These are phyloP conservation scores for Magnolia kwangsiensis DNA, from an alignment of 164 flowering plant genomes.

Conservation along the genomic window DNA sequence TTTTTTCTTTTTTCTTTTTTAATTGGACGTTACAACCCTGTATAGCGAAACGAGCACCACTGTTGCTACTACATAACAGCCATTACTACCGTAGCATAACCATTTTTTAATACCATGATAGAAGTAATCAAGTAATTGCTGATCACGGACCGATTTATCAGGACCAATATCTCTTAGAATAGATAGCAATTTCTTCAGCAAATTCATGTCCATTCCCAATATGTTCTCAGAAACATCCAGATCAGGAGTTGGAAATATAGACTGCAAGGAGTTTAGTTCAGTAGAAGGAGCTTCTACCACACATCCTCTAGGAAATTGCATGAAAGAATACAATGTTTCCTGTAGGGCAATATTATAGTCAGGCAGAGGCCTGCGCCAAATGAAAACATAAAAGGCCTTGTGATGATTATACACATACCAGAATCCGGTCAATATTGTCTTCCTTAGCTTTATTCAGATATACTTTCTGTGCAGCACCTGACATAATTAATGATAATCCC, in stretches of 20 bases:
- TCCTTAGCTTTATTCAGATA: constrained; percentile 28
- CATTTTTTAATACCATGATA: too few species aligned
- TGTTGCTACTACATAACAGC: too few species aligned
- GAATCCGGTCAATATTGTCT: constrained; percentile 30
- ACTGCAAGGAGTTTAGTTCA: constrained; percentile 12
- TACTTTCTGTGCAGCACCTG: constrained; percentile 40
- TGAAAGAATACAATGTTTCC: constrained; percentile 54
- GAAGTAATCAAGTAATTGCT: background rate
- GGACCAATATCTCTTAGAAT: constrained; percentile 21
- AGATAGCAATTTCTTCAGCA: constrained; percentile 47
- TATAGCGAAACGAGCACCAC: too few species aligned
- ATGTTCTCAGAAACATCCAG: constrained; percentile 19
- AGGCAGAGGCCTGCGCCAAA: constrained; percentile 11
- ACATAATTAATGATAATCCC: constrained; percentile 56
- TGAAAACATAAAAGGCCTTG: background rate
- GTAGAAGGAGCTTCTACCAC: constrained; percentile 21
- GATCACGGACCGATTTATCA: constrained; percentile 34
- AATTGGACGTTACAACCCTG: too few species aligned
- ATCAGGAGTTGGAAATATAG: constrained; percentile 17
- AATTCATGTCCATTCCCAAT: constrained; percentile 25
- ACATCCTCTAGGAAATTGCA: constrained; percentile 62
- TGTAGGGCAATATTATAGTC: constrained; percentile 16
- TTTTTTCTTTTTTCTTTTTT: too few species aligned
- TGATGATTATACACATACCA: constrained; percentile 28
- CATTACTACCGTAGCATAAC: too few species aligned